Conservation (phyloP, 306 rosid species). For the Rosa rugosa region DNA sequence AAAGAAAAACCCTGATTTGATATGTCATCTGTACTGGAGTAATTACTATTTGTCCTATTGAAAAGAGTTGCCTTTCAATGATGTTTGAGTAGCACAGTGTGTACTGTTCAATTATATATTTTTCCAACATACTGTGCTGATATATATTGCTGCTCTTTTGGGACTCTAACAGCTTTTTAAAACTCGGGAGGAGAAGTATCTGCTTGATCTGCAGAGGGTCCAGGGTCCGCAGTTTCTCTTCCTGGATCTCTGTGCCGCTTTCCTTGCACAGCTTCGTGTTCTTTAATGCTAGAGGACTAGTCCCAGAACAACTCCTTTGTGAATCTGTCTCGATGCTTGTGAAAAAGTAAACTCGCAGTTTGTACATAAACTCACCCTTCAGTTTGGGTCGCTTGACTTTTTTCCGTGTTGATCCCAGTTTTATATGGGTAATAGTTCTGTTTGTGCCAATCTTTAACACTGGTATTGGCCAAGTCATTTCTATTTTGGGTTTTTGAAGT, state of each 20-base stretch:
- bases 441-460: slow-evolving; percentile 33
- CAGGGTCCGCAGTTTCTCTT: slow-evolving; percentile 93
- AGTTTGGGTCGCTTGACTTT: slow-evolving; percentile 12
- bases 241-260: slow-evolving; percentile 93
- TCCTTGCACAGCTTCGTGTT: slow-evolving; percentile 82
- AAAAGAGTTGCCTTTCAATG: neutral
- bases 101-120: neutral
- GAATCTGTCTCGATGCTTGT: slow-evolving; percentile 38
- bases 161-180: slow-evolving; percentile 67
- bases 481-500: slow-evolving; percentile 24
- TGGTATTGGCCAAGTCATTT: slow-evolving; percentile 22
- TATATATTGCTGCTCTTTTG: neutral
- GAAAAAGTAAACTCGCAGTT: slow-evolving; percentile 30
- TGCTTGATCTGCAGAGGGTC: slow-evolving; percentile 90
- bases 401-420: slow-evolving; percentile 26
- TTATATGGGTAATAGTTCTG: slow-evolving; percentile 45
- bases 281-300: slow-evolving; percentile 37
- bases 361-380: slow-evolving; percentile 39
- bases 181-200: slow-evolving; percentile 83
- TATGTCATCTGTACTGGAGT: neutral
- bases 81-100: neutral
- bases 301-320: slow-evolving; percentile 25
- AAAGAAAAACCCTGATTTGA: neutral
- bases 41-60: neutral
- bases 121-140: slow-evolving; percentile 9